phyloP scores from a whole-genome alignment of 1,284 basidiomycete species.

The Inonotus hispidus region DNA sequence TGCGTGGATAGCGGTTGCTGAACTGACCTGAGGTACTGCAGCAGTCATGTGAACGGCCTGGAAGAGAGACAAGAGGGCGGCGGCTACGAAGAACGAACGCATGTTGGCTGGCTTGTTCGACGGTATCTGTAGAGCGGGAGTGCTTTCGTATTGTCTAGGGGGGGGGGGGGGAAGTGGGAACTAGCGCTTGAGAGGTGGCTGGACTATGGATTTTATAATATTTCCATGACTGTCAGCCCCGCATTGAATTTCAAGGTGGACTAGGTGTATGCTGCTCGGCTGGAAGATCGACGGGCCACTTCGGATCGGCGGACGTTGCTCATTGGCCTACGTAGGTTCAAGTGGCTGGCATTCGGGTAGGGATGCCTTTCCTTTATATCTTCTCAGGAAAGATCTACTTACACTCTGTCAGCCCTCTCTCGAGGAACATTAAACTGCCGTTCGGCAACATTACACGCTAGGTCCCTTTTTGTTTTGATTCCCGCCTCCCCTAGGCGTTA shows the following conservation, averaged over 20 bases:
- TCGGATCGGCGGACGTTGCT: neutral
- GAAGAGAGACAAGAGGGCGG: conserved; percentile 13
- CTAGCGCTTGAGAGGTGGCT: neutral
- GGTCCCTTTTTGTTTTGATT: too few relatives aligned
- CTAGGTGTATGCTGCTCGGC: neutral
- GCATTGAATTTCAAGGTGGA: neutral
- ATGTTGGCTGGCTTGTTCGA: conserved; percentile 1
- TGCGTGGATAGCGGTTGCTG: neutral
- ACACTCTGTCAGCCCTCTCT: too few relatives aligned
- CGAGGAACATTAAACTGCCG: too few relatives aligned
- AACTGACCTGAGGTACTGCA: neutral
- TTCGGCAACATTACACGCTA: too few relatives aligned
- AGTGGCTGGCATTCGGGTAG: too few relatives aligned
- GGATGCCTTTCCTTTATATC: too few relatives aligned
- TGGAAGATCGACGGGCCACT: neutral
- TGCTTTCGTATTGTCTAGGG: too few relatives aligned
- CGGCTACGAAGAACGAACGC: conserved; percentile 16
- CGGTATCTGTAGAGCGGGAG: neutral
- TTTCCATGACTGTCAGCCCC: conserved; percentile 13
- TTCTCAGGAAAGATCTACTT: too few relatives aligned
- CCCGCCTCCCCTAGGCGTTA: too few relatives aligned
- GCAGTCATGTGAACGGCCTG: neutral
- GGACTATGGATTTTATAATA: conserved; percentile 7
- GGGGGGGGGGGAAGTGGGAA: neutral
- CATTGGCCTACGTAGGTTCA: too few relatives aligned